These are phyloP conservation scores for Mucor circinelloides DNA, from an alignment of 371 early-diverging fungal species.

Conservation along the genomic window DNA sequence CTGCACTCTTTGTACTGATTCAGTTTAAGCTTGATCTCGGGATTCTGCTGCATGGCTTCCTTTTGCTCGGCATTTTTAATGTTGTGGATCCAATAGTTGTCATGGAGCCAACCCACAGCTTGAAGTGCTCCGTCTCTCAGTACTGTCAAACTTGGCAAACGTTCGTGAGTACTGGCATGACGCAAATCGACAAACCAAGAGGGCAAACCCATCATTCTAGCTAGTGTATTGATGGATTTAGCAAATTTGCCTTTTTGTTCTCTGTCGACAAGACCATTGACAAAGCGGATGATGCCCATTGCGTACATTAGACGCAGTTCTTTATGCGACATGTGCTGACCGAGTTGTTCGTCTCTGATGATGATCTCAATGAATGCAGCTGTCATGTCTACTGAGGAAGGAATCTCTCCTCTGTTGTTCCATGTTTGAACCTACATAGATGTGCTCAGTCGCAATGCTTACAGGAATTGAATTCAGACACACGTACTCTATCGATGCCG, in stretches of 20 bases:
- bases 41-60: background rate
- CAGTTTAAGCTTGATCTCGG: slow-evolving; percentile 28
- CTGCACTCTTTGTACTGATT: slow-evolving; percentile 42
- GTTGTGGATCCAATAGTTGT: slow-evolving; percentile 46
- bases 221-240: slow-evolving; percentile 54
- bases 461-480: background rate
- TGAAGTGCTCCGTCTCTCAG: slow-evolving; percentile 56
- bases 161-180: slow-evolving; percentile 70
- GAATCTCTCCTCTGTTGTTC: slow-evolving; percentile 61
- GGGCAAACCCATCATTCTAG: slow-evolving; percentile 60
- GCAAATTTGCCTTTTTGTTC: slow-evolving; percentile 56
- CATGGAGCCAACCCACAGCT: slow-evolving; percentile 56
- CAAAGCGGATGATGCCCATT: slow-evolving; percentile 60
- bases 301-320: slow-evolving; percentile 63
- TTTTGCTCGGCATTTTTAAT: slow-evolving; percentile 20
- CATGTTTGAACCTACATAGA: slow-evolving; percentile 61
- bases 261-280: slow-evolving; percentile 71
- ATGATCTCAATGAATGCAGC: slow-evolving; percentile 56
- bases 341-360: slow-evolving; percentile 48
- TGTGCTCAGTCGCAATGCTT: background rate
- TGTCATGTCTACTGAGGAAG: slow-evolving; percentile 63
- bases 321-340: slow-evolving; percentile 42
- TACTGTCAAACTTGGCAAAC: slow-evolving; percentile 59
- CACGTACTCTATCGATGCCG: slow-evolving; percentile 42
- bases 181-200: slow-evolving; percentile 70